phyloP scores from a whole-genome alignment of 345 rosid genomes.

The Gossypium herbaceum region DNA sequence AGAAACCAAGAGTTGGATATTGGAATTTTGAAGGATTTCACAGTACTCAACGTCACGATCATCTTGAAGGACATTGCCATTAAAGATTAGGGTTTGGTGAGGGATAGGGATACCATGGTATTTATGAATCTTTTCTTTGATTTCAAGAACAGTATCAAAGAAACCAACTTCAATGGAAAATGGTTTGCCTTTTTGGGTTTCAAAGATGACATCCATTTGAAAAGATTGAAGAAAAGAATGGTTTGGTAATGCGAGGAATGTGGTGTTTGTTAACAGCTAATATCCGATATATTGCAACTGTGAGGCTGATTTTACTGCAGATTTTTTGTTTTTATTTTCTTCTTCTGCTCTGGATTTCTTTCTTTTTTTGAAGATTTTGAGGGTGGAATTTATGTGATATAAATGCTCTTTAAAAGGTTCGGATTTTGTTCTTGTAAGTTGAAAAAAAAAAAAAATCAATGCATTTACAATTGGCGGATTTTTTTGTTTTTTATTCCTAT shows the following conservation, averaged over 20 bases:
- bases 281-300: background rate
- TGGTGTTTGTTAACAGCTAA: background rate
- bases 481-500: background rate
- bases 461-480: background rate
- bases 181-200: constrained; percentile 41
- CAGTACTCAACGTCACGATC: constrained; percentile 52
- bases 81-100: constrained; percentile 59
- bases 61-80: constrained; percentile 60
- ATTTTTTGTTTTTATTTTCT: background rate
- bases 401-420: background rate
- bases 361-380: background rate
- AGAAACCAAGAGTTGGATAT: constrained; percentile 46
- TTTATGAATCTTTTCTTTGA: constrained; percentile 70
- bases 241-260: background rate
- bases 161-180: constrained; percentile 77
- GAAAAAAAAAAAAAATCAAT: background rate
- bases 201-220: constrained; percentile 48
- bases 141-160: constrained; percentile 67
- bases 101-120: constrained; percentile 53
- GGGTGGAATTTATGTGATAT: background rate
- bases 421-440: background rate
- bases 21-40: constrained; percentile 56
- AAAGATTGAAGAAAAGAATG: background rate
- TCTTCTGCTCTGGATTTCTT: background rate
- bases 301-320: background rate